Base-by-base conservation (phyloP, 805 yeast genomes). In the Nakazawaea pomicola region DNA sequence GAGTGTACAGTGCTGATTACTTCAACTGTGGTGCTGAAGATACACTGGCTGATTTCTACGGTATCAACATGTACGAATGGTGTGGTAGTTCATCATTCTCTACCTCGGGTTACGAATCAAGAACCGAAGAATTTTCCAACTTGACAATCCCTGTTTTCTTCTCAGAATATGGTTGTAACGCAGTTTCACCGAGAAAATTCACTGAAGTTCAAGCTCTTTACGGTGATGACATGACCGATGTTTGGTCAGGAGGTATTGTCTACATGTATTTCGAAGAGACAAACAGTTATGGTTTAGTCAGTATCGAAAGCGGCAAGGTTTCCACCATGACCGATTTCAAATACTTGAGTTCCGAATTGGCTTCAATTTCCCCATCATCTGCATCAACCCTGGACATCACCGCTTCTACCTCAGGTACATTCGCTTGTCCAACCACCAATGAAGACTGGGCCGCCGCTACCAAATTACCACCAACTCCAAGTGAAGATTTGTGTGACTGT, bases 11-110 rank as follows among this genome's bases (percentile, higher is more conserved):
- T 52, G 90, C 90, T 44, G 85, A 81, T 51, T 84, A 80, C 64
- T 84, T 84, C 53, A 72, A 80, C 32, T 84, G 93, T 69, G 91
- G 91, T 63, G 76, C 70, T 46, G 67, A 59, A 6, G 80, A 71
- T 41, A 80, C 59, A 16, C 69, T 69, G 51, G 89, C 88, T 46
- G 93, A 84, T 62, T 84, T 84, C 72, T 84, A 83, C 60, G 93
- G 93, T 73, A 80, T 83, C 60, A 84, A 84, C 74, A 83, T 83
- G 88, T 84, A 84, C 69, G 88, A 82, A 68, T 84, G 93, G 93
- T 83, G 93, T 72, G 91, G 91, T 55, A 33, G 56, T 15, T 76
- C 86, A 15, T 58, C 74, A 40, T 83, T 68, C 68, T 41, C 56
- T 24, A 47, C 60, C 6, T 82, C 90, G 44, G 93, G 93, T 57